Percentiles rank a stretch among this genome's conserved stretches.
Conservation (phyloP, 495 filamentous ascomycete genomes). For the Penicillium argentinense region DNA sequence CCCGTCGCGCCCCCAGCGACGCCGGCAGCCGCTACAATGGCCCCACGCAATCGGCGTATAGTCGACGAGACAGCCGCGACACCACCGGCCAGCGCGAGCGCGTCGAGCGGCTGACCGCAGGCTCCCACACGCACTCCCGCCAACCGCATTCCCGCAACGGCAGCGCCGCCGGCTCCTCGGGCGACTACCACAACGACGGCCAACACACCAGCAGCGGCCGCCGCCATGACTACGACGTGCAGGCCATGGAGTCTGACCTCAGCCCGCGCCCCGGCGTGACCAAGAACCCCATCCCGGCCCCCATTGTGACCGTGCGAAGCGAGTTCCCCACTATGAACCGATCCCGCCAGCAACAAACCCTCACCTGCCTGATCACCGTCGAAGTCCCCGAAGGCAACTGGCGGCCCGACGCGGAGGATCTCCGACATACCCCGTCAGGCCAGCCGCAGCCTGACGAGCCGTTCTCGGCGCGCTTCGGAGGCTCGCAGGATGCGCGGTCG, state of each 20-base stretch:
- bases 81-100: conserved; percentile 48
- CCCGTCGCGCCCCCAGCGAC: conserved; percentile 48
- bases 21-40: conserved; percentile 37
- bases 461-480: conserved; percentile 32
- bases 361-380: conserved; percentile 92
- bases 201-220: conserved; percentile 47
- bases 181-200: conserved; percentile 68
- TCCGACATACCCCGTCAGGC: conserved; percentile 62
- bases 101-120: conserved; percentile 59
- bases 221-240: conserved; percentile 92
- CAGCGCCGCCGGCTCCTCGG: conserved; percentile 72
- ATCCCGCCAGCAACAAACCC: conserved; percentile 89
- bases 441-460: conserved; percentile 52
- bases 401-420: conserved; percentile 80
- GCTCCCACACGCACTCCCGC: conserved; percentile 35
- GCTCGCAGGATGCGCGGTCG: conserved; percentile 31
- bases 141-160: conserved; percentile 66
- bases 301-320: conserved; percentile 87
- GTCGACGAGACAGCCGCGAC: conserved; percentile 58
- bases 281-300: conserved; percentile 91
- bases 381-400: conserved; percentile 94
- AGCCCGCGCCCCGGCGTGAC: conserved; percentile 64
- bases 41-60: conserved; percentile 28
- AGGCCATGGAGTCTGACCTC: conserved; percentile 90
- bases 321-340: conserved; percentile 94